Evolutionary conservation across 495 filamentous ascomycete genomes (phyloP).

Genomic region (Hypoxylon perforatum): DNA sequence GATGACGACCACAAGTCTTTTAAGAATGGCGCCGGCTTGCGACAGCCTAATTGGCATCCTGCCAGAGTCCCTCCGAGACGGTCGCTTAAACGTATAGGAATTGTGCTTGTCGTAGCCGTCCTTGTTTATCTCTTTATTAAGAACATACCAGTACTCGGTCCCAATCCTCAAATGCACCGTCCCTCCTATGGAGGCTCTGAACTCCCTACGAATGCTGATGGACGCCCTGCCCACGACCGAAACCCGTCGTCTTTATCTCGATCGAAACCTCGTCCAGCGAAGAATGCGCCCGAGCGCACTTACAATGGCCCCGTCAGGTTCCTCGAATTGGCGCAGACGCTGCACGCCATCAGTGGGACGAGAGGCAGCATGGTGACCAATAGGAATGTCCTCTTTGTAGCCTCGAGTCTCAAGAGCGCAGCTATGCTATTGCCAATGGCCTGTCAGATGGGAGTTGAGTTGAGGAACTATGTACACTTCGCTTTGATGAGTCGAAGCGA

Average conservation of each 20-base stretch:
- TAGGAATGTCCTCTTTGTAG: constrained; percentile 68
- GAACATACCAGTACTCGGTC: constrained; percentile 53
- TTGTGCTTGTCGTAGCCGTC: constrained; percentile 44
- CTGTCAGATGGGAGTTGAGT: constrained; percentile 67
- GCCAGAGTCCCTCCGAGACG: constrained; percentile 51
- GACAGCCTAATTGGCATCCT: constrained; percentile 50
- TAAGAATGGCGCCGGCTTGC: constrained; percentile 35
- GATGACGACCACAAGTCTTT: constrained; percentile 59
- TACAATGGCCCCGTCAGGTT: constrained; percentile 57
- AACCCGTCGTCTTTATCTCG: constrained; percentile 14
- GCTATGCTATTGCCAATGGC: constrained; percentile 67
- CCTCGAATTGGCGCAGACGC: constrained; percentile 48
- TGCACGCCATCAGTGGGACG: constrained; percentile 54
- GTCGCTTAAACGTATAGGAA: constrained; percentile 50
- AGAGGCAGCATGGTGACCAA: constrained; percentile 52
- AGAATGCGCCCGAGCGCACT: constrained; percentile 19
- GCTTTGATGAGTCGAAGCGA: constrained; percentile 66
- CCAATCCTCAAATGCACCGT: constrained; percentile 34
- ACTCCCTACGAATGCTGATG: constrained; percentile 29
- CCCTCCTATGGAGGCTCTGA: constrained; percentile 22
- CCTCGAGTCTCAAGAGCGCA: constrained; percentile 66
- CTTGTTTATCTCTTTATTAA: constrained; percentile 56
- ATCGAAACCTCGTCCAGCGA: constrained; percentile 17
- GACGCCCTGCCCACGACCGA: constrained; percentile 20
- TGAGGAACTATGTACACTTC: constrained; percentile 69